Conservation (phyloP, 352 stramenopile genomes). For the Hyaloperonospora arabidopsidis region DNA sequence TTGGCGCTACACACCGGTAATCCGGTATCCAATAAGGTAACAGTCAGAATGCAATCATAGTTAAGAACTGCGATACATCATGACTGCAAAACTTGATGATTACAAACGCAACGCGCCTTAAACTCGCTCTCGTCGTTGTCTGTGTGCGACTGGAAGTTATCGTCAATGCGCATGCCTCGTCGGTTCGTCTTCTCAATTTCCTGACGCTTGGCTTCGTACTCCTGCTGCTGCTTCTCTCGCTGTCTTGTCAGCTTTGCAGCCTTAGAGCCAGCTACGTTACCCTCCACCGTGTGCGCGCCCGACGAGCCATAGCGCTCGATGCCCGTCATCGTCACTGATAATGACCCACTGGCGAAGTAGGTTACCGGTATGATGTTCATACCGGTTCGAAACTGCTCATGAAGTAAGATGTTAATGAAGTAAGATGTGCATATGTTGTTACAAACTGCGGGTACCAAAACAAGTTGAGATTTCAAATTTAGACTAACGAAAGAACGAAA, state of each 20-base stretch:
- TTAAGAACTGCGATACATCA: no score
- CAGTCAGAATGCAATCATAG: no score
- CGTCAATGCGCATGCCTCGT: constrained; percentile 82
- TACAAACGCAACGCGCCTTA: constrained; percentile 39
- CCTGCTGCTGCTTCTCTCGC: constrained; percentile 88
- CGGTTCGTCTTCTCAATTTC: constrained; percentile 83
- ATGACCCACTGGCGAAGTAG: no score
- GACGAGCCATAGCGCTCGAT: constrained; percentile 78
- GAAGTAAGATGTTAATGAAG: no score
- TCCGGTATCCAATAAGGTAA: not conserved
- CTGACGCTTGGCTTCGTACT: constrained; percentile 90
- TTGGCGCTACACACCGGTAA: constrained; percentile 40
- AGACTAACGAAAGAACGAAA: constrained; percentile 1
- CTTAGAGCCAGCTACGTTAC: constrained; percentile 88
- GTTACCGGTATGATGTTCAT: no score
- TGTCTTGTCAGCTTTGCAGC: constrained; percentile 89
- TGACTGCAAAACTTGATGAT: not conserved
- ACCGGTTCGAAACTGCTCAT: no score
- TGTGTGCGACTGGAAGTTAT: constrained; percentile 85
- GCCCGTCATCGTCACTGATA: constrained; percentile 34
- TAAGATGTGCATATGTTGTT: not conserved
- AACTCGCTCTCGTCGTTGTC: constrained; percentile 81
- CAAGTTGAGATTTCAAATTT: not conserved
- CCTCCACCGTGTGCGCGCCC: constrained; percentile 94
- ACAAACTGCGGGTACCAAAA: not conserved